Evolutionary conservation across 495 filamentous ascomycete genomes (phyloP).

Genomic region (Daldinia childiae): DNA sequence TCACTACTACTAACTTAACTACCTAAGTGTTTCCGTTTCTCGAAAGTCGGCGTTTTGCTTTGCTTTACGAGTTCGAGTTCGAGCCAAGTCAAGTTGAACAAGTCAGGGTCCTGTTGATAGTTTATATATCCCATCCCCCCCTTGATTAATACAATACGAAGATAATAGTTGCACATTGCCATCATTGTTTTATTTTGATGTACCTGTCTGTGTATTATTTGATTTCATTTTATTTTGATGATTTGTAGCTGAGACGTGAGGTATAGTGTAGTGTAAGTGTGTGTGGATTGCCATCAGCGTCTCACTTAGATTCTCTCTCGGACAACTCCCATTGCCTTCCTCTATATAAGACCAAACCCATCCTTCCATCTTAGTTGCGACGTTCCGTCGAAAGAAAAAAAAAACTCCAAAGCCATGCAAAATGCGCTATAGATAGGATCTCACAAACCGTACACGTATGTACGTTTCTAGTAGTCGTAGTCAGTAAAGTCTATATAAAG

Average conservation of each 20-base stretch:
- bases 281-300: neutral
- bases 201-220: neutral
- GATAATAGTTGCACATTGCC: neutral
- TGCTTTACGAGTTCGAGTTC: neutral
- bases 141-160: constrained; percentile 7
- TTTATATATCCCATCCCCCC: neutral
- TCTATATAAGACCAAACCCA: neutral
- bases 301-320: neutral
- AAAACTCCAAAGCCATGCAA: constrained; percentile 33
- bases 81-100: neutral
- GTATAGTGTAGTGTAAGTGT: neutral
- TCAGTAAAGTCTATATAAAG: neutral
- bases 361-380: constrained; percentile 1
- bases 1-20: neutral
- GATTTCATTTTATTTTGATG: neutral
- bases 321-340: neutral
- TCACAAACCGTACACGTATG: neutral
- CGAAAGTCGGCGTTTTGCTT: constrained; percentile 1
- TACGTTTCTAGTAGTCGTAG: neutral
- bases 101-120: constrained; percentile 1
- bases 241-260: neutral
- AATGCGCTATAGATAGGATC: constrained; percentile 20
- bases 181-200: neutral
- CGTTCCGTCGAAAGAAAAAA: neutral
- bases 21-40: neutral